Conservation (phyloP, 169 alveolate species). For the Condylostoma magnum region DNA sequence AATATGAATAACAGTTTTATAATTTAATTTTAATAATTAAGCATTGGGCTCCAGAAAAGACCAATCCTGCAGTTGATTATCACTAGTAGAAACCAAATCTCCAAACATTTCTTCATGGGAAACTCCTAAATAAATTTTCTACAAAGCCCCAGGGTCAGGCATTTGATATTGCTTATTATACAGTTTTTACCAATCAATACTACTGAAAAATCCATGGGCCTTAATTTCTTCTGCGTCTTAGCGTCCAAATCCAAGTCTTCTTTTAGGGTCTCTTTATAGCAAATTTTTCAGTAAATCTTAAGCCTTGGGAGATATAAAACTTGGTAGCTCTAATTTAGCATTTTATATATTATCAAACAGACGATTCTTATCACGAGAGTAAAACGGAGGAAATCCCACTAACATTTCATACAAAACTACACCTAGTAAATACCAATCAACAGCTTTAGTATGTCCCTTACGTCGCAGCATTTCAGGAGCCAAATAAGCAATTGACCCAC, state of each 20-base stretch:
- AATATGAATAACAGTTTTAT: too few species aligned
- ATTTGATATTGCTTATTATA: too few species aligned
- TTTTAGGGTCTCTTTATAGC: conserved; percentile 63
- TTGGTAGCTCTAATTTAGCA: conserved; percentile 59
- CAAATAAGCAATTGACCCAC: conserved; percentile 86
- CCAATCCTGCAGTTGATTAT: too few species aligned
- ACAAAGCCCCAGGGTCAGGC: too few species aligned
- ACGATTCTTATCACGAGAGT: conserved; percentile 52
- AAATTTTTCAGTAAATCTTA: conserved; percentile 46
- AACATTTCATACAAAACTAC: conserved; percentile 84
- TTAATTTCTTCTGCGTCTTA: conserved; percentile 67
- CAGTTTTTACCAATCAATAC: conserved; percentile 15
- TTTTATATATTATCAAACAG: conserved; percentile 65
- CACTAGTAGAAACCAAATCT: too few species aligned
- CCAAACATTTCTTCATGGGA: too few species aligned
- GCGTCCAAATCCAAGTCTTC: conserved; percentile 72
- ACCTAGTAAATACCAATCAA: conserved; percentile 89
- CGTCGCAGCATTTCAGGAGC: conserved; percentile 89
- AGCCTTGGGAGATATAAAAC: conserved; percentile 49
- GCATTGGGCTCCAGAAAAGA: too few species aligned
- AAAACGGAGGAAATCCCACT: conserved; percentile 85
- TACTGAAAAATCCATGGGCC: conserved; percentile 27
- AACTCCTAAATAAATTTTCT: too few species aligned
- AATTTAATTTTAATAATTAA: too few species aligned
- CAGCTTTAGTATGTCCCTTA: conserved; percentile 85